Base-by-base conservation (phyloP, 2,329 filamentous ascomycete genomes). In the Hymenoscyphus salicellus region DNA sequence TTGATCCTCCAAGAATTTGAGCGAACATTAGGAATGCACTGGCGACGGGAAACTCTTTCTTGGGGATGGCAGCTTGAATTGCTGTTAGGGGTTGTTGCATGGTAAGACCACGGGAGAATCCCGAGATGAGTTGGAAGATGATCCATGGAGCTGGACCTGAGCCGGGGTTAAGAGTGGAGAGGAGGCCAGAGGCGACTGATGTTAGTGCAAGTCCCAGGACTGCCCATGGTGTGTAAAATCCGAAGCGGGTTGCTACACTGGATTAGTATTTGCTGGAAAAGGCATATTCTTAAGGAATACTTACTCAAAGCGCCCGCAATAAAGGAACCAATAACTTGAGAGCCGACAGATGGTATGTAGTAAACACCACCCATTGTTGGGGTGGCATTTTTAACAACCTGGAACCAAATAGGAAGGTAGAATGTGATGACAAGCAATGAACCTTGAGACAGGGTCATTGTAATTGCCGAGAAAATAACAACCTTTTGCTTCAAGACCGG, bases 1-100 rank as follows among this genome's bases (percentile, higher is more conserved):
- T 41, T 1, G 73, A 70, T 1, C 72, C 74, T 14, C 72, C 74
- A 30, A 79, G 69, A 41, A 68, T 69, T 36, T 76, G 74, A 23
- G 68, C 62, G 66, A 79, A 79, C 33, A 79, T 70, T 1, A 78
- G 63, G 14, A 75, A 67, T 1, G 78, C 72, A 20, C 72, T 73
- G 2, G 72, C 73, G 26, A 76, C 64, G 1, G 78, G 68, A n/a
- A 78, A 70, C 52, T 76, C 68, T 1, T 65, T 55, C 5, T 68
- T 62, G 1, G 67, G 61, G 3, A 79, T 71, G 0, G 70, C 65
- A 16, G 70, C 70, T 69, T 79, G 78, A 6, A 77, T 66, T 10
- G 75, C 77, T 3, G 76, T 69, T 4, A 76, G 58, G 4, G 73
- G 69, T 67, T 75, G 68, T 52, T 72, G 71, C 46, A 66, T 64